Evolutionary conservation across 345 rosid species (phyloP).

Genomic region (Melaleuca alternifolia): DNA sequence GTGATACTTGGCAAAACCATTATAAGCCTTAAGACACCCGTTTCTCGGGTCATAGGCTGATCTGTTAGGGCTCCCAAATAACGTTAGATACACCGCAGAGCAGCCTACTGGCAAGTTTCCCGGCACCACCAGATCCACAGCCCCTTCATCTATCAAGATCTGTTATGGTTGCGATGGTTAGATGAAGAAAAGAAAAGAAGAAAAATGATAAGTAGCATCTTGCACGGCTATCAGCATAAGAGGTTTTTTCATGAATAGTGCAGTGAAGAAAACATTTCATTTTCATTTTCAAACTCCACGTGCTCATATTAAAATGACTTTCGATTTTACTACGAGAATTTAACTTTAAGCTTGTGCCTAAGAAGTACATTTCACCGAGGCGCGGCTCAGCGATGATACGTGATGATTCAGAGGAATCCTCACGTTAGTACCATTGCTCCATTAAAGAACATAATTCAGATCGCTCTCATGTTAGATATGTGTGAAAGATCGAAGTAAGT

Average conservation of each 20-base stretch:
- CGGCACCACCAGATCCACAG: constrained; percentile 49
- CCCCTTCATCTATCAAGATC: constrained; percentile 63
- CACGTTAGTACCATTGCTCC: neutral
- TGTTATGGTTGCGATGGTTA: neutral
- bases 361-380: neutral
- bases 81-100: constrained; percentile 42
- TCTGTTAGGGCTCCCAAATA: constrained; percentile 18
- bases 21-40: constrained; percentile 40
- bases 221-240: neutral
- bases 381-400: neutral
- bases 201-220: neutral
- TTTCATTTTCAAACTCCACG: neutral
- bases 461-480: neutral
- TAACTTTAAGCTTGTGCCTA: neutral
- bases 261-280: no score
- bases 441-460: neutral
- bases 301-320: neutral
- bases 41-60: constrained; percentile 29
- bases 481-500: neutral
- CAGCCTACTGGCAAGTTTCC: constrained; percentile 68
- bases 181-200: no score
- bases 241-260: neutral
- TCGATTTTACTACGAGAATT: neutral
- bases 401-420: neutral
- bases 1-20: constrained; percentile 40